These are phyloP conservation scores for Macaranga tanarius DNA, from an alignment of 441 rosid species.

Conservation along the genomic window DNA sequence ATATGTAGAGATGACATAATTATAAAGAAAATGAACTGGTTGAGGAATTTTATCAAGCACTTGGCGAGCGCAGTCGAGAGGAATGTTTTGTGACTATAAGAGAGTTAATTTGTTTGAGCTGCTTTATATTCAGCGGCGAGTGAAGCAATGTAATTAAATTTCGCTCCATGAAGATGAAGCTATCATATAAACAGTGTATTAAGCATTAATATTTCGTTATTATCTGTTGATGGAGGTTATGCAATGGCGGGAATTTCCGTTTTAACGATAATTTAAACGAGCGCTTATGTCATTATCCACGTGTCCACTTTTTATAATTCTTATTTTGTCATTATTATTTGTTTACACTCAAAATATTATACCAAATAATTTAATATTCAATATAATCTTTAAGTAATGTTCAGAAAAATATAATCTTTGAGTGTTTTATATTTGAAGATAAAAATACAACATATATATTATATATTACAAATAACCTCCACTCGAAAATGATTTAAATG, in stretches of 20 bases:
- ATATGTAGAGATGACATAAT: slow-evolving; percentile 6
- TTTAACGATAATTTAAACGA: not conserved
- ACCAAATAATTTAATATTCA: no score
- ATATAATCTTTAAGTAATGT: no score
- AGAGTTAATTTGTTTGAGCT: slow-evolving; percentile 2
- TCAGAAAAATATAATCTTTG: no score
- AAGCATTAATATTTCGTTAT: not conserved
- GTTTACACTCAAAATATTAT: no score
- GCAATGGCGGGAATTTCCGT: slow-evolving; percentile 10
- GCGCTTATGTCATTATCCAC: no score
- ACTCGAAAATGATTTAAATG: no score
- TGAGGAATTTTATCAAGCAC: slow-evolving; percentile 16
- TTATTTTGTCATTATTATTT: no score
- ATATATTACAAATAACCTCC: no score
- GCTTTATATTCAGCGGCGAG: not conserved
- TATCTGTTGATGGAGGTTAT: not conserved
- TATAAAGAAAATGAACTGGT: slow-evolving; percentile 3
- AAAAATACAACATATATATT: no score
- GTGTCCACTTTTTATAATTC: no score
- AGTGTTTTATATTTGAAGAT: no score
- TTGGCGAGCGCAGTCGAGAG: not conserved
- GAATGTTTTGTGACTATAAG: not conserved
- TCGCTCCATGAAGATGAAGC: not conserved
- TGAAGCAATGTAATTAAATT: slow-evolving; percentile 5
- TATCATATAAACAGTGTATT: no score